Percentiles rank a stretch among this genome's conserved stretches.
Evolutionary conservation across 768 basidiomycete genomes (phyloP).

Genomic region (Agaricus subrufescens): DNA sequence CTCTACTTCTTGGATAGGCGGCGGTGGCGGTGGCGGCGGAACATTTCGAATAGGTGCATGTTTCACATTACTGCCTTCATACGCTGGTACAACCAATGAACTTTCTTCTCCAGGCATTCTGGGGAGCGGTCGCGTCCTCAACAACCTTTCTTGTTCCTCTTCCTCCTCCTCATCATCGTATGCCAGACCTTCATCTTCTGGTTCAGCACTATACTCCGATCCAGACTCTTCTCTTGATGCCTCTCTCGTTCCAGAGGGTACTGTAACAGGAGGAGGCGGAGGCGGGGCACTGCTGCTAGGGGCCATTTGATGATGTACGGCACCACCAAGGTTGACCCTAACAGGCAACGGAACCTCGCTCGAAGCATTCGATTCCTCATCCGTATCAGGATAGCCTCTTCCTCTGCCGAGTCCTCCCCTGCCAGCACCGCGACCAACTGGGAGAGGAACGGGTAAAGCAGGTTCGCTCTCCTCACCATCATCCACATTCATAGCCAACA

Average conservation of each 20-base stretch:
- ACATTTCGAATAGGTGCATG: constrained; percentile 2
- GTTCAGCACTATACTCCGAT: constrained; percentile 24
- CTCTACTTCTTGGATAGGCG: constrained; percentile 23
- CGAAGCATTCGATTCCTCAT: not conserved
- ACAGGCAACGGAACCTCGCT: constrained; percentile 9
- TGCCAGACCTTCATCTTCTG: not conserved
- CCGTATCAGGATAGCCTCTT: not conserved
- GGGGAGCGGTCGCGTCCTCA: not conserved
- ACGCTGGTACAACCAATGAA: constrained; percentile 4
- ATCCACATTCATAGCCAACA: constrained; percentile 15
- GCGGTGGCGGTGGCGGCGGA: constrained; percentile 13
- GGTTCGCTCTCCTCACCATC: constrained; percentile 22
- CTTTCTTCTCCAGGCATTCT: not conserved
- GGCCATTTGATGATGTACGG: constrained; percentile 12
- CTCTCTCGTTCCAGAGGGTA: constrained; percentile 1
- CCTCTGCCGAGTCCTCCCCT: not conserved
- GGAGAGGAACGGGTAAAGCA: constrained; percentile 20
- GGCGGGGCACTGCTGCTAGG: constrained; percentile 5
- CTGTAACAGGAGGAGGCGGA: constrained; percentile 12
- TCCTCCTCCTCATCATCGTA: constrained; percentile 19
- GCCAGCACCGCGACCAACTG: not conserved
- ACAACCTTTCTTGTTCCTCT: not conserved
- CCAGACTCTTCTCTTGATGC: constrained; percentile 18
- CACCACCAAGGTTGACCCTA: not conserved
- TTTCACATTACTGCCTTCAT: not conserved